Evolutionary conservation across 495 filamentous ascomycete species (phyloP).

Genomic region (Clavariopsis aquatica): DNA sequence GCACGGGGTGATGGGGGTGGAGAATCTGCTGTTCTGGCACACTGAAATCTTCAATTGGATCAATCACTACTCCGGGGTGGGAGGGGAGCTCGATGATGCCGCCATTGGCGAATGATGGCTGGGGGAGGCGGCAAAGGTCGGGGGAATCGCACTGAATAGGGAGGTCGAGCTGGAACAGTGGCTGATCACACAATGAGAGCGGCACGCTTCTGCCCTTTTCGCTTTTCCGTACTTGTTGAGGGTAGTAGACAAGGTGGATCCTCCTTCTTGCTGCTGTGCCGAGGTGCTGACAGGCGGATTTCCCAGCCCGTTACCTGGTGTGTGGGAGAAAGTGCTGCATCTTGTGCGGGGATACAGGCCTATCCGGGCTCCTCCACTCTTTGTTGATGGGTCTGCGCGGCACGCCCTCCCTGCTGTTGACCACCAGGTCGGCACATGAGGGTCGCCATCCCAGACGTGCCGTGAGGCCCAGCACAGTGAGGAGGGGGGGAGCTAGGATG

Average conservation of each 20-base stretch:
- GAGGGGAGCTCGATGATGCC: slow-evolving; percentile 17
- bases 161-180: neutral
- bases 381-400: neutral
- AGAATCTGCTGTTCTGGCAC: slow-evolving; percentile 54
- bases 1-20: slow-evolving; percentile 50
- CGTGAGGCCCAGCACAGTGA: neutral
- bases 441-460: neutral
- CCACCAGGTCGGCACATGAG: neutral
- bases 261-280: neutral
- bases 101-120: slow-evolving; percentile 27
- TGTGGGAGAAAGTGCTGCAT: neutral
- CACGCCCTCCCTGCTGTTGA: neutral
- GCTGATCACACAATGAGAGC: neutral
- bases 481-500: neutral
- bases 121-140: too few species aligned
- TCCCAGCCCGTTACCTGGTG: slow-evolving; percentile 3
- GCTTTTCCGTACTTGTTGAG: neutral
- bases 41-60: slow-evolving; percentile 54
- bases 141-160: neutral
- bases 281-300: neutral
- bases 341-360: neutral
- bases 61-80: slow-evolving; percentile 48
- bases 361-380: neutral
- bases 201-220: neutral
- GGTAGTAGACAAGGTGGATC: neutral